These are phyloP conservation scores for Bryum argenteum DNA, from an alignment of 225 moss, liverwort and hornwort genomes.

Conservation along the genomic window DNA sequence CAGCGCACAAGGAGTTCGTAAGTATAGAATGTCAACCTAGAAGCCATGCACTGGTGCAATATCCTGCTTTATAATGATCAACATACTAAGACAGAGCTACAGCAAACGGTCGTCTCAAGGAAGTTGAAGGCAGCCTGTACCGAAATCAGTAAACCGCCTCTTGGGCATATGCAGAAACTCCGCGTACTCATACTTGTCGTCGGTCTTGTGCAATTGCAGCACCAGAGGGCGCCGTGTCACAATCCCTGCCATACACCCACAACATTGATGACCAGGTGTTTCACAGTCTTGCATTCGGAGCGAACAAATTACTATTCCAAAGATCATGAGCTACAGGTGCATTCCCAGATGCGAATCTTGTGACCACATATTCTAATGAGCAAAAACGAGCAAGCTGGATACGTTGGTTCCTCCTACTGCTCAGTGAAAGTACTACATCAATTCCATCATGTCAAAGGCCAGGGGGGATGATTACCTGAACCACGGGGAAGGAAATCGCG, in stretches of 20 bases:
- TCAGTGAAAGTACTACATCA: neutral
- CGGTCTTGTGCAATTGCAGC: conserved; percentile 90
- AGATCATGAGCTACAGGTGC: neutral
- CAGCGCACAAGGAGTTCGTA: conserved; percentile 9
- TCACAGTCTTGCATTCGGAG: conserved; percentile 1
- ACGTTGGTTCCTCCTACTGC: neutral
- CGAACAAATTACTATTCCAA: neutral
- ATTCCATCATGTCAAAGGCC: neutral
- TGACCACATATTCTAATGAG: neutral
- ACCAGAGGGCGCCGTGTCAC: conserved; percentile 93
- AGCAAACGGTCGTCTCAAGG: neutral
- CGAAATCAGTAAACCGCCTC: conserved; percentile 81
- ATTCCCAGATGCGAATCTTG: neutral
- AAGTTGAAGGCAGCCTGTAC: conserved; percentile 30
- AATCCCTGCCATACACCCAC: conserved; percentile 57
- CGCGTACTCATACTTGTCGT: conserved; percentile 80
- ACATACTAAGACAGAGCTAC: conserved; percentile 3
- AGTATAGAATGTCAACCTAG: conserved; percentile 4
- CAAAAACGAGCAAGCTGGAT: neutral
- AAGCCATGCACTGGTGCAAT: neutral
- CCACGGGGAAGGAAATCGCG: conserved; percentile 94
- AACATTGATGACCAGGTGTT: neutral
- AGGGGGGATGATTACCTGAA: conserved; percentile 54
- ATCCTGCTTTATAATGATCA: neutral
- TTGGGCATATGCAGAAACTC: conserved; percentile 90